These are phyloP conservation scores for Thalassiosira sp. DNA, from an alignment of 352 stramenopile species.

Conservation along the genomic window DNA sequence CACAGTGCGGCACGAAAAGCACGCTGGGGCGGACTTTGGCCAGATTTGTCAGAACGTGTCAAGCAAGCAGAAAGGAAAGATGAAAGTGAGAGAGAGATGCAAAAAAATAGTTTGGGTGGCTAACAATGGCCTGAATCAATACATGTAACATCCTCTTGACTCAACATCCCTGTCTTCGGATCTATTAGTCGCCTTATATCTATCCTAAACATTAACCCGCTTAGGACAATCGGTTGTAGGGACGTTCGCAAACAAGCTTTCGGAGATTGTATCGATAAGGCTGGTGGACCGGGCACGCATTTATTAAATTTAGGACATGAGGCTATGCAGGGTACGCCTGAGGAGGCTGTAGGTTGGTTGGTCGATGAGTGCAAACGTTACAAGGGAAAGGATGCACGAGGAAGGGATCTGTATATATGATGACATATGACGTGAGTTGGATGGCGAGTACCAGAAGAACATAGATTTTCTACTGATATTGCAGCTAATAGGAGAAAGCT, in stretches of 20 bases:
- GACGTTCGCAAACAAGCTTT: conserved; percentile 84
- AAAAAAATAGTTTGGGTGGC: not conserved
- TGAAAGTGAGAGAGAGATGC: not conserved
- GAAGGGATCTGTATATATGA: conserved; percentile 1
- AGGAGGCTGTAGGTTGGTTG: conserved; percentile 83
- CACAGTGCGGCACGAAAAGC: conserved; percentile 68
- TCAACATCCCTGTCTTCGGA: too few species aligned
- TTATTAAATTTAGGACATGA: conserved; percentile 88
- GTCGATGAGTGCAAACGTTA: conserved; percentile 84
- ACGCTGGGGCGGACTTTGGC: conserved; percentile 78
- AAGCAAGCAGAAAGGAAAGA: conserved; percentile 14
- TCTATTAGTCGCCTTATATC: too few species aligned
- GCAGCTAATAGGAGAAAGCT: too few species aligned
- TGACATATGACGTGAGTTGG: too few species aligned
- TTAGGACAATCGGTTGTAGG: too few species aligned
- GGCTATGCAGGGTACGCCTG: conserved; percentile 86
- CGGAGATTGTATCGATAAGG: conserved; percentile 83
- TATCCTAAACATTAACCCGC: too few species aligned
- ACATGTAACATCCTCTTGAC: too few species aligned
- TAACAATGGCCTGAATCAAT: not conserved
- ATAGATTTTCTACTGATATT: too few species aligned
- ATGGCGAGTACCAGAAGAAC: too few species aligned
- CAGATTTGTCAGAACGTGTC: conserved; percentile 50
- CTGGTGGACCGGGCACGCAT: conserved; percentile 81
- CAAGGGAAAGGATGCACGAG: conserved; percentile 46